Evolutionary conservation across 1,139 yeast genomes (phyloP), one percentile per base, ranked within the genome.

Genomic region (Lodderomyces orthopsilosis): DNA sequence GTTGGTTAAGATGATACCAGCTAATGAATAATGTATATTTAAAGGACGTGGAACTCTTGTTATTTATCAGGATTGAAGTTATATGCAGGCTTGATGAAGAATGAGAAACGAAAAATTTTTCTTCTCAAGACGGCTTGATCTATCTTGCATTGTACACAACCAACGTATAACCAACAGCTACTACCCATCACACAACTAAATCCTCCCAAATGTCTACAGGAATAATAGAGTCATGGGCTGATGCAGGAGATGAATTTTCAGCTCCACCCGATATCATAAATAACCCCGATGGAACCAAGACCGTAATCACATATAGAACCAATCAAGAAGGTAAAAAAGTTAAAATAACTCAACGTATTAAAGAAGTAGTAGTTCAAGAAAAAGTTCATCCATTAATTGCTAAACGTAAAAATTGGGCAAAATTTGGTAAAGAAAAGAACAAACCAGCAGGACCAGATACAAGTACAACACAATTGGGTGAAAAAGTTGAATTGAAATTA

Each of bases 401-500:
- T 22, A 70, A 69, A 45, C 81, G 93, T 67, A 81, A 80, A 62
- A 79, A 77, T 54, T 85, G 91, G 93, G 57, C 59, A 36, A 87
- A 87, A 66, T 94, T 83, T 64, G 98, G 98, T 45, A 82, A 77
- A 49, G 98, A 93, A 62, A 77, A 73, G 59, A 79, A 77, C 53
- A 76, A 84, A 45, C 79, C 85, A 9, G 81, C 91, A 14, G 98
- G 97, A 3, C 96, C 96, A 45, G 94, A 89, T 66, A 74, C 81
- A 47, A 78, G 87, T 59, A 88, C 95, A 47, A 90, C 97, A n/a
- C 89, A 85, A 58, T 74, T 88, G 45, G 96, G 94, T 51, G 97
- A 90, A 61, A 85, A 81, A 57, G 88, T 89, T 42, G 80, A 77
- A 52, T 70, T 83, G 57, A 78, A 80, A 59, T 70, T 85, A 58